These are phyloP conservation scores for Suillus subalutaceus DNA, from an alignment of 768 basidiomycete species.

Conservation along the genomic window DNA sequence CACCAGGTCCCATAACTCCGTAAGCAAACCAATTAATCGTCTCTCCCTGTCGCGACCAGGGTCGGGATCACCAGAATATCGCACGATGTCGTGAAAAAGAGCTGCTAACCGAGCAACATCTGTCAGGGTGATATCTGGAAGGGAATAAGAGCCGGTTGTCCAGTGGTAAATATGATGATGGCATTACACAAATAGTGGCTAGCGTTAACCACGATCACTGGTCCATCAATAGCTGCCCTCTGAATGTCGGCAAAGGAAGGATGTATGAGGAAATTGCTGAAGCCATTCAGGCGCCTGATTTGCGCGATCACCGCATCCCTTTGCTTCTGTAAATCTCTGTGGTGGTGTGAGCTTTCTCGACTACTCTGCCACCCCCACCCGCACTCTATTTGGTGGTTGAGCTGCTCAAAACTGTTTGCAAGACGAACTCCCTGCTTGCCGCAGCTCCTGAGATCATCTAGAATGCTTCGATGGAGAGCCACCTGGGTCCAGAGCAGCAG, in stretches of 20 bases:
- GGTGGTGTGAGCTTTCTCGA: slow-evolving; percentile 17
- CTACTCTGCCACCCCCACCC: background rate
- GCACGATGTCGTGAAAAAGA: slow-evolving; percentile 1
- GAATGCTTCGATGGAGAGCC: slow-evolving; percentile 25
- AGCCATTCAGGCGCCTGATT: slow-evolving; percentile 30
- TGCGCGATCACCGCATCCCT: slow-evolving; percentile 29
- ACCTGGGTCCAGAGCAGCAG: slow-evolving; percentile 28
- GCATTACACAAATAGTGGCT: slow-evolving; percentile 24
- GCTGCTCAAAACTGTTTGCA: slow-evolving; percentile 22
- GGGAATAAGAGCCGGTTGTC: slow-evolving; percentile 17
- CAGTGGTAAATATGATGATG: slow-evolving; percentile 19
- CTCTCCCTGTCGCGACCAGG: slow-evolving; percentile 10
- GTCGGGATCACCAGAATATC: background rate
- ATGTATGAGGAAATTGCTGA: slow-evolving; percentile 24
- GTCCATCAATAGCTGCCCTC: slow-evolving; percentile 25
- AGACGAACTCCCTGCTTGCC: slow-evolving; percentile 14
- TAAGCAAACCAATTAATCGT: slow-evolving; percentile 15
- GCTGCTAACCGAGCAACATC: slow-evolving; percentile 6
- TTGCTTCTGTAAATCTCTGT: slow-evolving; percentile 24
- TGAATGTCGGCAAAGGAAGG: slow-evolving; percentile 24
- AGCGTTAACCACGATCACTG: slow-evolving; percentile 37
- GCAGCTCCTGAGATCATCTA: slow-evolving; percentile 25
- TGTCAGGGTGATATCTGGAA: slow-evolving; percentile 12
- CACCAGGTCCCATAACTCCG: slow-evolving; percentile 25
- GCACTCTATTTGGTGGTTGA: slow-evolving; percentile 26